Percentiles rank a stretch among this genome's conserved stretches.
These are phyloP conservation scores for Claviceps fusiformis DNA, from an alignment of 2,329 filamentous ascomycete genomes.

Conservation along the genomic window DNA sequence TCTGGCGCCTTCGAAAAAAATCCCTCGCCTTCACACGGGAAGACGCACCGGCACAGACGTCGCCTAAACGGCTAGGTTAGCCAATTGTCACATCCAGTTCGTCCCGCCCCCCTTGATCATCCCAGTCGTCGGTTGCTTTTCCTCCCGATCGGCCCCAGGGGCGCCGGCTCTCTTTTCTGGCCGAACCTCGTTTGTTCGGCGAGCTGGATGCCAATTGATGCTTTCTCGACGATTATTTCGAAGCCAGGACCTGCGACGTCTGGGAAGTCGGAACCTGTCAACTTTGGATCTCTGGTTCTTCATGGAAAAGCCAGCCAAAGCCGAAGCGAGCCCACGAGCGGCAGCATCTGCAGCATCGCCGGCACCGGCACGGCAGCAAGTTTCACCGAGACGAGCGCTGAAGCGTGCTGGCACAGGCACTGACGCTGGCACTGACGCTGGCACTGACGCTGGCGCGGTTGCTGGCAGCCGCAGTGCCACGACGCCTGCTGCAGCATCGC, in stretches of 20 bases:
- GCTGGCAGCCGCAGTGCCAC: background rate
- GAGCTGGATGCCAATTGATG: slow-evolving; percentile 1
- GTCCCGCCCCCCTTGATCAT: too few relatives aligned
- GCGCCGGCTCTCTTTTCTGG: too few relatives aligned
- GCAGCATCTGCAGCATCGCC: background rate
- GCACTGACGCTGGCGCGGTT: background rate
- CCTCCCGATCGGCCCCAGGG: too few relatives aligned
- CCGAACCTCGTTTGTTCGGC: too few relatives aligned
- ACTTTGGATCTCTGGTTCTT: background rate
- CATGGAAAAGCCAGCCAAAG: background rate
- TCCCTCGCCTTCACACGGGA: too few relatives aligned
- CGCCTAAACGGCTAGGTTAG: too few relatives aligned
- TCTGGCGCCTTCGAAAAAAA: background rate
- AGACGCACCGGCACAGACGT: too few relatives aligned
- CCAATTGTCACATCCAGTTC: too few relatives aligned
- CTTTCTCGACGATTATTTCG: slow-evolving; percentile 1
- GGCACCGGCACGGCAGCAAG: background rate
- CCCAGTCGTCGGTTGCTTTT: too few relatives aligned
- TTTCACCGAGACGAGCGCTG: background rate
- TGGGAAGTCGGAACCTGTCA: slow-evolving; percentile 2
- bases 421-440: background rate
- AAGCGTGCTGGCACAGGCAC: too few relatives aligned
- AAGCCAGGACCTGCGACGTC: slow-evolving; percentile 5
- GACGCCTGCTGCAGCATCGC: background rate
- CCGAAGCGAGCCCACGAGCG: background rate